Conservation (phyloP, 2,329 filamentous ascomycete genomes). For the Trichoderma atrobrunneum region DNA sequence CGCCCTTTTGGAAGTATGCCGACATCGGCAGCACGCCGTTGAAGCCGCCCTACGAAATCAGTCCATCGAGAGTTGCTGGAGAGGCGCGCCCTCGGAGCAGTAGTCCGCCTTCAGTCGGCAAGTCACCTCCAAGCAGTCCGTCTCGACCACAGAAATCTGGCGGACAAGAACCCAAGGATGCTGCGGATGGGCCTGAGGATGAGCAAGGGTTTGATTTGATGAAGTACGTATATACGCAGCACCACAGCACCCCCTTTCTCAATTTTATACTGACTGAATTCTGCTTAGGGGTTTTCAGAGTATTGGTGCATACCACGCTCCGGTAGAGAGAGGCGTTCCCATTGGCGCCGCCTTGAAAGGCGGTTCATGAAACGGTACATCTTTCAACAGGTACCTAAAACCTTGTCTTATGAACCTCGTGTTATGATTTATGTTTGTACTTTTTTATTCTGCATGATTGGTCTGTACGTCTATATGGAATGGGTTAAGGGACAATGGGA, state of each 20-base stretch:
- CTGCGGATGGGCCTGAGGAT: conserved; percentile 39
- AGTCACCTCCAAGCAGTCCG: conserved; percentile 54
- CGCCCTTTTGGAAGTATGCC: conserved; percentile 85
- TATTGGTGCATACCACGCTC: conserved; percentile 61
- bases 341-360: conserved; percentile 42
- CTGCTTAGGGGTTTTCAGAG: conserved; percentile 59
- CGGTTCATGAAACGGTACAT: conserved; percentile 22
- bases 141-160: conserved; percentile 40
- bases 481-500: not conserved
- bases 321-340: conserved; percentile 46
- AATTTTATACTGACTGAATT: not conserved
- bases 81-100: conserved; percentile 52
- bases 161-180: conserved; percentile 29
- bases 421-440: not conserved
- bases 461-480: conserved; percentile 11
- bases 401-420: not conserved
- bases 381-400: not conserved
- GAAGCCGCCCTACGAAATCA: conserved; percentile 54
- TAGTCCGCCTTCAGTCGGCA: conserved; percentile 51
- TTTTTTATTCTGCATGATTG: not conserved
- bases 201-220: conserved; percentile 58
- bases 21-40: conserved; percentile 73
- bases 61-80: conserved; percentile 52
- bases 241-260: too few species aligned
- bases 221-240: conserved; percentile 42